A percentile compares a stretch with the other conserved stretches of the same genome.
These are phyloP conservation scores for Debaryomyces sp. DNA, from an alignment of 1,139 yeast species.

Conservation along the genomic window DNA sequence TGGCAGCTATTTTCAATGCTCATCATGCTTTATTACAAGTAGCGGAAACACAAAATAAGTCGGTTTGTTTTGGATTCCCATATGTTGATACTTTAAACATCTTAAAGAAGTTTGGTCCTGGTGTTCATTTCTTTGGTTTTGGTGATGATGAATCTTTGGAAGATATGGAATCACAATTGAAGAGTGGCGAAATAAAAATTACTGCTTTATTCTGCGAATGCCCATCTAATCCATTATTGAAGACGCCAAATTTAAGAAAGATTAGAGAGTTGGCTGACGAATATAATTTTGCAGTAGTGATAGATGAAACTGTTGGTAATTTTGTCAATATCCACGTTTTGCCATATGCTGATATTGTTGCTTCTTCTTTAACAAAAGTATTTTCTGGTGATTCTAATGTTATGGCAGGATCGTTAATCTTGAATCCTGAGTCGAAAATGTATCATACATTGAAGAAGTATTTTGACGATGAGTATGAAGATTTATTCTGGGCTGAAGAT, in stretches of 20 bases:
- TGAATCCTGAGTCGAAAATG: constrained; percentile 65
- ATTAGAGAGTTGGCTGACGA: constrained; percentile 67
- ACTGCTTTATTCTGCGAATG: constrained; percentile 84
- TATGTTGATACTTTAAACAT: constrained; percentile 91
- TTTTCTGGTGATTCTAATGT: constrained; percentile 95
- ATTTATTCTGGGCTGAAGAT: constrained; percentile 89
- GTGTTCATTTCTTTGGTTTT: constrained; percentile 77
- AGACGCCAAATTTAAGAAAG: constrained; percentile 73
- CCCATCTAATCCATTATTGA: constrained; percentile 88
- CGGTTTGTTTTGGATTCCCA: constrained; percentile 94
- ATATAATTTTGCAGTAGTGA: constrained; percentile 74
- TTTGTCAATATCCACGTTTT: constrained; percentile 81
- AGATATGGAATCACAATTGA: constrained; percentile 62
- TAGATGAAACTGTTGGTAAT: constrained; percentile 95
- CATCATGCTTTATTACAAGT: constrained; percentile 61
- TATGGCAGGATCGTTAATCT: constrained; percentile 87
- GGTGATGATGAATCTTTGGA: constrained; percentile 78
- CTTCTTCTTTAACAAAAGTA: constrained; percentile 85
- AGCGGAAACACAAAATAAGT: constrained; percentile 47
- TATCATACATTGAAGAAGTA: constrained; percentile 57
- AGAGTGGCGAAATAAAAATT: constrained; percentile 63
- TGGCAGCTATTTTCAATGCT: constrained; percentile 87
- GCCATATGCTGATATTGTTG: constrained; percentile 83
- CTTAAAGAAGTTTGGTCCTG: constrained; percentile 86
- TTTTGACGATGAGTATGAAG: constrained; percentile 63